A percentile compares a stretch with the other conserved stretches of the same genome.
Evolutionary conservation across 2,329 filamentous ascomycete genomes (phyloP).

Genomic region (Fusarium buxicola): DNA sequence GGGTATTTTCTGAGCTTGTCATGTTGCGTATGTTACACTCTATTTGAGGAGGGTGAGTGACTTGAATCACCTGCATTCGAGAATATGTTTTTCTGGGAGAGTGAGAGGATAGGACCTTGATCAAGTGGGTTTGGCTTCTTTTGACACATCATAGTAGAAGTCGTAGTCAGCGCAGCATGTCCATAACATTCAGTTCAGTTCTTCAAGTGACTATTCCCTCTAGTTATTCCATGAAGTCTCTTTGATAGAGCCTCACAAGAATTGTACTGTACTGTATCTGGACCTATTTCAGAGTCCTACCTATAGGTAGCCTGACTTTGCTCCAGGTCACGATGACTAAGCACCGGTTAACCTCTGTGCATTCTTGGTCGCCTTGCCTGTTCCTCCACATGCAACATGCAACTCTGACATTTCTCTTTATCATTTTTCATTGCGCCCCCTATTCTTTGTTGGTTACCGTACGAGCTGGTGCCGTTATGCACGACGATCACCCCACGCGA

Average conservation of each 20-base stretch:
- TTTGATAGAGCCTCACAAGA: too few relatives aligned
- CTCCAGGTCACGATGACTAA: conserved; percentile 24
- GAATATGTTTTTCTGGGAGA: conserved; percentile 2
- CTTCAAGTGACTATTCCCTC: too few relatives aligned
- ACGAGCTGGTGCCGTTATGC: conserved; percentile 53
- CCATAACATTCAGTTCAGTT: too few relatives aligned
- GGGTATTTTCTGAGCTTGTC: conserved; percentile 18
- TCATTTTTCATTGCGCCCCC: not conserved
- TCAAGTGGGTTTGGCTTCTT: too few relatives aligned
- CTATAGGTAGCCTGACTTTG: too few relatives aligned
- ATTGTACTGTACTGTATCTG: too few relatives aligned
- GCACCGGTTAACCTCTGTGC: conserved; percentile 16
- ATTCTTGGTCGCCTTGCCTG: conserved; percentile 4
- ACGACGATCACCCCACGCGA: conserved; percentile 55
- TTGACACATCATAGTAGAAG: too few relatives aligned
- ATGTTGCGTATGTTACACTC: conserved; percentile 15
- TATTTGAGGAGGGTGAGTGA: not conserved
- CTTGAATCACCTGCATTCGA: too few relatives aligned
- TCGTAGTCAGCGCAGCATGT: too few relatives aligned
- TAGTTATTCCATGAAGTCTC: too few relatives aligned
- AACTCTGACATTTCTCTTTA: not conserved
- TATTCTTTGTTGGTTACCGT: not conserved
- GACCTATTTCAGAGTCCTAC: too few relatives aligned
- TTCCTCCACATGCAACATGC: too few relatives aligned
- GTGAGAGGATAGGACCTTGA: conserved; percentile 15